A percentile compares a stretch with the other conserved stretches of the same genome.
These are phyloP conservation scores for Trichoderma gracile DNA, from an alignment of 2,329 filamentous ascomycete genomes.

Conservation along the genomic window DNA sequence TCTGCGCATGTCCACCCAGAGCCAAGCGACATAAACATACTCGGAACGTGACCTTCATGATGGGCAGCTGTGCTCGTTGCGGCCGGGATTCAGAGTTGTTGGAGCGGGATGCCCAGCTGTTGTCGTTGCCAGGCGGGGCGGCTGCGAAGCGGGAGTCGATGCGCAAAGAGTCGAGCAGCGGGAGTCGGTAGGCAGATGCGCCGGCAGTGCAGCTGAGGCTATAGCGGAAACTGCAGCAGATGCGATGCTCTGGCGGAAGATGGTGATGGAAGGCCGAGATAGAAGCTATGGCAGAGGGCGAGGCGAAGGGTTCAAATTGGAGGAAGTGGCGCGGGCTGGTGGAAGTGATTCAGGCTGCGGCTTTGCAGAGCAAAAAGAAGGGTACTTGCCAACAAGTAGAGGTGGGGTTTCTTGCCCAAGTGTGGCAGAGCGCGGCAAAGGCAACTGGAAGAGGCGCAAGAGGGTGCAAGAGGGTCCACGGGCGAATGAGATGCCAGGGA, in stretches of 20 bases:
- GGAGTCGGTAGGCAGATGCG: background rate
- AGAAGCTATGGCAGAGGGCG: background rate
- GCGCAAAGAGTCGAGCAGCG: slow-evolving; percentile 5
- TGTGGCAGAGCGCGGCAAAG: slow-evolving; percentile 21
- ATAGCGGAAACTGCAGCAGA: background rate
- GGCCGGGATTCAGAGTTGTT: slow-evolving; percentile 32
- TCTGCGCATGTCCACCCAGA: background rate
- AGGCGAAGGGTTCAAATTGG: slow-evolving; percentile 8
- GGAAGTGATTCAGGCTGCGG: slow-evolving; percentile 26
- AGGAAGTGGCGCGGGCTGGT: slow-evolving; percentile 20
- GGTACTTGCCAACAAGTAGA: slow-evolving; percentile 7
- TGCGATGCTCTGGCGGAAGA: background rate
- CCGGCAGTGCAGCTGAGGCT: background rate
- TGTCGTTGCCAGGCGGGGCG: slow-evolving; percentile 14
- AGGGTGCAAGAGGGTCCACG: too few species aligned
- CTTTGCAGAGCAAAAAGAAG: background rate
- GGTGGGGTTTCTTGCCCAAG: background rate
- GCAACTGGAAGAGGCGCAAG: slow-evolving; percentile 1
- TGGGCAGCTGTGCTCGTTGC: slow-evolving; percentile 43
- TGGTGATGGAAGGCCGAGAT: too few species aligned
- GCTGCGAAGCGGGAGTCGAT: background rate
- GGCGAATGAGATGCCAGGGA: background rate
- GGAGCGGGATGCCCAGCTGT: slow-evolving; percentile 21
- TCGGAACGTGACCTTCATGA: slow-evolving; percentile 70
- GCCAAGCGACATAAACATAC: slow-evolving; percentile 46